phyloP scores from a whole-genome alignment of 768 basidiomycete species.

The Amanita brunnescens region DNA sequence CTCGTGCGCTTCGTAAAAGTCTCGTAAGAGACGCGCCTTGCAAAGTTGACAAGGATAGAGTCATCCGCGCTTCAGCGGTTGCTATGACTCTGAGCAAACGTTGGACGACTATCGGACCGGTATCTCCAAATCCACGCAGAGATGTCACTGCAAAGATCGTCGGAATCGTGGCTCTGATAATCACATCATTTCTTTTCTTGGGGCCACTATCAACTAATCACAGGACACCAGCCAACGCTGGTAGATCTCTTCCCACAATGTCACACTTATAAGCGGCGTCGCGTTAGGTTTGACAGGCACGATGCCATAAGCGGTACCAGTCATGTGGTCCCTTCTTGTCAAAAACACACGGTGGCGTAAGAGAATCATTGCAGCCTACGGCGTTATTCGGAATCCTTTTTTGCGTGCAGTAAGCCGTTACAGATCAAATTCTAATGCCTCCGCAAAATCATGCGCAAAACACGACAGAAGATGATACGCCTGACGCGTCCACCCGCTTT shows the following conservation, averaged over 20 bases:
- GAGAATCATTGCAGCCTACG: neutral
- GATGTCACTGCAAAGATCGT: neutral
- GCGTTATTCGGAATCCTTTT: neutral
- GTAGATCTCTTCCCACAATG: neutral
- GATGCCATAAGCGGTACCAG: neutral
- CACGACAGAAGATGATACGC: neutral
- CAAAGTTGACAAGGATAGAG: too few species aligned
- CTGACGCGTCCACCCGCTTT: neutral
- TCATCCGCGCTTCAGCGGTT: too few species aligned
- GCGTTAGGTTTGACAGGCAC: constrained; percentile 3
- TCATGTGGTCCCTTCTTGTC: neutral
- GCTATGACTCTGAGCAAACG: too few species aligned
- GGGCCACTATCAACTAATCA: neutral
- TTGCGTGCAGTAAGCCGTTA: neutral
- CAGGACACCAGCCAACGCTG: neutral
- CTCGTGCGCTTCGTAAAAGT: too few species aligned
- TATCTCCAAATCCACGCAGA: neutral
- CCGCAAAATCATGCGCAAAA: neutral
- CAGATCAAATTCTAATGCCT: neutral
- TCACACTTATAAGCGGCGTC: constrained; percentile 1
- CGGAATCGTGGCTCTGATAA: neutral
- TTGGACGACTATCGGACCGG: too few species aligned
- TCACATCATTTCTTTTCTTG: neutral
- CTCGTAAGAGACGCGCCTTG: too few species aligned
- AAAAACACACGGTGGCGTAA: constrained; percentile 1